These are phyloP conservation scores for Microcera coccophila DNA, from an alignment of 2,329 filamentous ascomycete genomes.

Conservation along the genomic window DNA sequence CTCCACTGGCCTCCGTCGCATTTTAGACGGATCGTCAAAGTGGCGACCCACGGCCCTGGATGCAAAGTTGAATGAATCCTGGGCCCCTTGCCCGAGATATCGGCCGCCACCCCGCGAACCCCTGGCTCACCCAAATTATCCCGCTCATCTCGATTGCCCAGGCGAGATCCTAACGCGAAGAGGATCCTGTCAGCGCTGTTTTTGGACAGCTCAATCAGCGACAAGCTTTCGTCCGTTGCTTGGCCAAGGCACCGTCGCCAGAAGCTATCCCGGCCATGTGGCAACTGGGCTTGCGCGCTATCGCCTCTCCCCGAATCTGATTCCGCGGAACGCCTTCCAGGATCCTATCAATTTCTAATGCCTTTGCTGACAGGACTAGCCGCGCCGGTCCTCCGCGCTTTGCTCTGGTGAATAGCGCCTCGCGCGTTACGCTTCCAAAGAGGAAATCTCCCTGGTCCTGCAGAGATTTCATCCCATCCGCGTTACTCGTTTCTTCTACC, in stretches of 20 bases:
- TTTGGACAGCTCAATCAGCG: neutral
- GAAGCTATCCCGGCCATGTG: slow-evolving; percentile 2
- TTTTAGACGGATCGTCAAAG: neutral
- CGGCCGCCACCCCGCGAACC: neutral
- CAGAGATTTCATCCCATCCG: neutral
- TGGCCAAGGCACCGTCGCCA: neutral
- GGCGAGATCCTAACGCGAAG: slow-evolving; percentile 1
- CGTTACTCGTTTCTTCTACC: too few species aligned
- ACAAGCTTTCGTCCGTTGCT: slow-evolving; percentile 9
- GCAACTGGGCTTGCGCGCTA: slow-evolving; percentile 2
- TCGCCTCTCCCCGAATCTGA: slow-evolving; percentile 3
- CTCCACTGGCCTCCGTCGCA: slow-evolving; percentile 1
- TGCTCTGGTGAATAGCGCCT: neutral
- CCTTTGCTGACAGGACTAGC: neutral
- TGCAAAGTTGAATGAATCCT: too few species aligned
- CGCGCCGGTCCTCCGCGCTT: too few species aligned
- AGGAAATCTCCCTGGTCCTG: neutral
- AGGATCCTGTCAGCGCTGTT: slow-evolving; percentile 1
- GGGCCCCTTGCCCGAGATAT: too few species aligned
- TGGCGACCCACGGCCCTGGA: neutral
- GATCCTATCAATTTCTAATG: neutral
- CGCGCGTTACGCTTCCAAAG: neutral
- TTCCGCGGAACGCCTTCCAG: neutral
- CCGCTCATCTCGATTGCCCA: slow-evolving; percentile 3
- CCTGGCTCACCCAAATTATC: neutral